phyloP scores from a whole-genome alignment of 331 rosid genomes.

The Malus hybrid region DNA sequence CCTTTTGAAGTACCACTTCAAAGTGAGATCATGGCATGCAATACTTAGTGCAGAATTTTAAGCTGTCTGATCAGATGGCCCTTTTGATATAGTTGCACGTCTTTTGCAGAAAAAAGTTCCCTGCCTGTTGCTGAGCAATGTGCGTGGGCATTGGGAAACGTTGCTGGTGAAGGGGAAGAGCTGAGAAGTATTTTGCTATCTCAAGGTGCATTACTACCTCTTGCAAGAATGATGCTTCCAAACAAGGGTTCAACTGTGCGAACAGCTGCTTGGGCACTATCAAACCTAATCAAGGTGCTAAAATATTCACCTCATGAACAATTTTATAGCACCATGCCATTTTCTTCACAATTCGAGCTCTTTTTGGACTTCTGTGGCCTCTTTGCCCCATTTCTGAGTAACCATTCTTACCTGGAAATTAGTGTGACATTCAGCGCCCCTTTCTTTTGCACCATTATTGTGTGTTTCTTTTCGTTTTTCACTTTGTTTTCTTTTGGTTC shows the following conservation, averaged over 20 bases:
- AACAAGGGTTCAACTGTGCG: conserved; percentile 79
- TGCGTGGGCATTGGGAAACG: conserved; percentile 97
- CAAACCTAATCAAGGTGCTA: conserved; percentile 88
- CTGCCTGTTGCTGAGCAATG: conserved; percentile 89
- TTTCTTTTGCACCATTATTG: background rate
- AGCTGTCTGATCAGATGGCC: conserved; percentile 17
- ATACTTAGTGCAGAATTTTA: background rate
- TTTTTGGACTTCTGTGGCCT: background rate
- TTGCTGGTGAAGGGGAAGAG: conserved; percentile 95
- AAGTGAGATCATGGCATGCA: background rate
- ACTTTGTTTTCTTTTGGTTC: background rate
- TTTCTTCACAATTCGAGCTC: background rate
- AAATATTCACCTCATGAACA: background rate
- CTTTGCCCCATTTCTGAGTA: background rate
- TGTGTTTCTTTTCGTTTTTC: background rate
- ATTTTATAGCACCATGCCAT: background rate
- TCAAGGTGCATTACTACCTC: conserved; percentile 87
- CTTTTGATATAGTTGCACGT: conserved; percentile 9
- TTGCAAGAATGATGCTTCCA: conserved; percentile 89
- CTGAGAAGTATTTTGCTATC: conserved; percentile 72
- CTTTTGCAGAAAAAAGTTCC: conserved; percentile 74
- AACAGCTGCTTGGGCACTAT: conserved; percentile 98
- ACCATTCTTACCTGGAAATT: background rate
- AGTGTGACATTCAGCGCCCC: background rate
- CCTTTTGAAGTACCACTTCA: background rate